Conservation (phyloP, 2,329 filamentous ascomycete genomes). For the Aspergillus aculeatus region DNA sequence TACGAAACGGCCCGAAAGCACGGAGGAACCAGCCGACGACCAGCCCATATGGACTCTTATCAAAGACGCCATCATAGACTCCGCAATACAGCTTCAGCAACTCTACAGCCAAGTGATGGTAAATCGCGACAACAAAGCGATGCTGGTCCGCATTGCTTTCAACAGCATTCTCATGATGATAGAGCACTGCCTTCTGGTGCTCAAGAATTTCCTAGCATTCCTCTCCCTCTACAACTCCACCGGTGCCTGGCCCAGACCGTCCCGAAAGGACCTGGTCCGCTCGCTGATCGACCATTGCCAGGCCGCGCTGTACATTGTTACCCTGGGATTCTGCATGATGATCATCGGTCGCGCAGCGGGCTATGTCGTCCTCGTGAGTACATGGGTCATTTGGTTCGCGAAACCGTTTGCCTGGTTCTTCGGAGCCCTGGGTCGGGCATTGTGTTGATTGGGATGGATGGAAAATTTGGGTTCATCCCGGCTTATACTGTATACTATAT, state of each 20-base stretch:
- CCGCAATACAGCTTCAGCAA: constrained; percentile 28
- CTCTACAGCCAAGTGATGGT: constrained; percentile 22
- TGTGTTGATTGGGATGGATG: not conserved
- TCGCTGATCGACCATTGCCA: constrained; percentile 34
- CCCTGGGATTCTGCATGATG: constrained; percentile 33
- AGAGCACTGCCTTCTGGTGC: constrained; percentile 32
- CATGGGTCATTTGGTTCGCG: constrained; percentile 39
- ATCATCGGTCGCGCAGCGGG: constrained; percentile 31
- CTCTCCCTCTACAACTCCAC: constrained; percentile 33
- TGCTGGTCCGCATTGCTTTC: constrained; percentile 20
- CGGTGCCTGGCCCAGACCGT: constrained; percentile 30
- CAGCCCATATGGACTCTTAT: constrained; percentile 29
- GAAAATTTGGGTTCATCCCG: not conserved
- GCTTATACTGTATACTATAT: not conserved
- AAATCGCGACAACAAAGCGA: constrained; percentile 23
- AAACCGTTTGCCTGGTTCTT: constrained; percentile 36
- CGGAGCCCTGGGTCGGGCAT: constrained; percentile 21
- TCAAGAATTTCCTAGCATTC: constrained; percentile 24
- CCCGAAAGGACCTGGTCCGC: constrained; percentile 28
- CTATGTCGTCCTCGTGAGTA: constrained; percentile 34
- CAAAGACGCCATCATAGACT: constrained; percentile 32
- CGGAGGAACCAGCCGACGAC: constrained; percentile 13
- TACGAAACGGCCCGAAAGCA: constrained; percentile 6
- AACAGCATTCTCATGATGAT: constrained; percentile 32
- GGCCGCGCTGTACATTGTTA: constrained; percentile 33